Conservation (phyloP, 192 early-diverging fungal species). For the Physocladia obscura region DNA sequence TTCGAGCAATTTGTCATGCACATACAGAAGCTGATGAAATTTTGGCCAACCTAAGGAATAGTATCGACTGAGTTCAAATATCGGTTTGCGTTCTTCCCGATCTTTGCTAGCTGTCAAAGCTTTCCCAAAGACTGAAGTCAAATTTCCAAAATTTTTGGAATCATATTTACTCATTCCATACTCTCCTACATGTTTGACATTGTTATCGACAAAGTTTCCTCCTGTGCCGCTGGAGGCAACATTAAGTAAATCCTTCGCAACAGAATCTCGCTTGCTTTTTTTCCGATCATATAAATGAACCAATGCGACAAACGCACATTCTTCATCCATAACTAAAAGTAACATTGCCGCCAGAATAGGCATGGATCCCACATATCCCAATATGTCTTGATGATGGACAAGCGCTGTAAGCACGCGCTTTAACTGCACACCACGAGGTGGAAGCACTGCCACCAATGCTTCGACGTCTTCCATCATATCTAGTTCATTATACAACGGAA, state of each 20-base stretch:
- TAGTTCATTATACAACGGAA: not conserved
- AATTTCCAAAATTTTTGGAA: too few relatives aligned
- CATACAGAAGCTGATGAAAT: not conserved
- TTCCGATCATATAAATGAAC: not conserved
- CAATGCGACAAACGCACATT: not conserved
- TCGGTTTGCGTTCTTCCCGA: not conserved
- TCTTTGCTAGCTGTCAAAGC: too few relatives aligned
- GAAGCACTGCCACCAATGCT: not conserved
- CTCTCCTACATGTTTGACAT: too few relatives aligned
- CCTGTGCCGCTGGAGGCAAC: too few relatives aligned
- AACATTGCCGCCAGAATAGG: not conserved
- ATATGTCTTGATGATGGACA: not conserved
- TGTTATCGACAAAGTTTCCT: too few relatives aligned
- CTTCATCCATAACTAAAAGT: conserved; percentile 3
- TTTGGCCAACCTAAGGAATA: not conserved
- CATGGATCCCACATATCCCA: conserved; percentile 7
- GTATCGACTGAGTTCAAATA: not conserved
- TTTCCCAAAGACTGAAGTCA: too few relatives aligned
- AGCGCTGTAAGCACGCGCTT: not conserved
- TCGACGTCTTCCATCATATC: not conserved
- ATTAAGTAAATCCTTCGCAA: too few relatives aligned
- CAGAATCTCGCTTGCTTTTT: not conserved
- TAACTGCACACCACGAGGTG: not conserved
- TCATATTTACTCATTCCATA: too few relatives aligned
- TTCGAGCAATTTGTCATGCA: not conserved